Percentiles rank a stretch among this genome's conserved stretches.
Evolutionary conservation across 1,139 yeast genomes (phyloP).

Genomic region (Sugiyamaella pinicola): DNA sequence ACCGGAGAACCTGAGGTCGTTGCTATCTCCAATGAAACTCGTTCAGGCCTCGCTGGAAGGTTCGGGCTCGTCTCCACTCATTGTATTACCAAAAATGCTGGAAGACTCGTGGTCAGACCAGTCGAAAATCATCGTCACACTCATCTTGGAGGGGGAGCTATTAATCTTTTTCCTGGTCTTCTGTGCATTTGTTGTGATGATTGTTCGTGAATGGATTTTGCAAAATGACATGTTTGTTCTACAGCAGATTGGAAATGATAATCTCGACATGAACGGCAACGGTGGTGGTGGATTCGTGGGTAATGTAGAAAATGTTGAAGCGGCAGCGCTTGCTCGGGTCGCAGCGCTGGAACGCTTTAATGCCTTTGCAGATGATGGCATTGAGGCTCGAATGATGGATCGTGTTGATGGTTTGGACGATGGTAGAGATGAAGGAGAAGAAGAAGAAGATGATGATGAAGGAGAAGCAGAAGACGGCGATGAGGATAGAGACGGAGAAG

Average conservation of each 20-base stretch:
- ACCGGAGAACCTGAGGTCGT: constrained; percentile 25
- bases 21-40: constrained; percentile 16
- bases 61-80: constrained; percentile 5
- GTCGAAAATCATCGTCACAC: constrained; percentile 24
- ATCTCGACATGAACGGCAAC: constrained; percentile 1
- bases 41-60: constrained; percentile 2
- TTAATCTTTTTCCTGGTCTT: constrained; percentile 36
- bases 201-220: constrained; percentile 45
- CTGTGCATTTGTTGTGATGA: constrained; percentile 37
- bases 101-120: constrained; percentile 8
- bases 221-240: constrained; percentile 35
- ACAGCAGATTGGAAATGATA: constrained; percentile 21
- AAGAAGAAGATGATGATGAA: too few relatives aligned
- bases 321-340: background rate
- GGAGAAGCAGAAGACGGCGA: background rate
- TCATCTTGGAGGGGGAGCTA: constrained; percentile 39
- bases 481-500: background rate
- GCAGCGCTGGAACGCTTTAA: background rate
- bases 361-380: background rate
- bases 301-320: background rate
- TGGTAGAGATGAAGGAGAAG: too few relatives aligned
- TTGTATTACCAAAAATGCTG: constrained; percentile 15
- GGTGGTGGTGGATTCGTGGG: background rate
- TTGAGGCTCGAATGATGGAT: background rate
- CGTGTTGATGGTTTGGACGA: background rate